A percentile compares a stretch with the other conserved stretches of the same genome.
Evolutionary conservation across 148 eudicot genomes (phyloP).

Genomic region (Fagopyrum esculentum): DNA sequence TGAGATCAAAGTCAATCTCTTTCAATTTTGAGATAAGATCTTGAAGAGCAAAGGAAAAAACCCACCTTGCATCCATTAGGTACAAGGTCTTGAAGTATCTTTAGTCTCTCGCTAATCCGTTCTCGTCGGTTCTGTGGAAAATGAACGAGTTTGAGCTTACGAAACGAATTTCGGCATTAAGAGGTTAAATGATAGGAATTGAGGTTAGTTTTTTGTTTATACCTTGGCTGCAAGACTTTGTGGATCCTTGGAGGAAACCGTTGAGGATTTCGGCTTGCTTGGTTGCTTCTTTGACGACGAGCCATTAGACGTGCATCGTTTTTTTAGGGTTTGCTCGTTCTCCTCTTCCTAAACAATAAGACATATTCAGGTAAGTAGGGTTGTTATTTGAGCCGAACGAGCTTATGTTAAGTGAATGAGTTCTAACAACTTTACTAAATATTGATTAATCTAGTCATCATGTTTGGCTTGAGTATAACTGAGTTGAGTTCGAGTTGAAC

Average conservation of each 20-base stretch:
- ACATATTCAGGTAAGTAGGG: too few relatives aligned
- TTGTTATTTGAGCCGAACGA: too few relatives aligned
- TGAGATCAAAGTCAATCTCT: neutral
- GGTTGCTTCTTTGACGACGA: conserved; percentile 33
- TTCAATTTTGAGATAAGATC: neutral
- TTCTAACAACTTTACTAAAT: too few relatives aligned
- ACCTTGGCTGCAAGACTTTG: conserved; percentile 99
- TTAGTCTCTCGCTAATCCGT: conserved; percentile 83
- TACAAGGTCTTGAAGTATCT: conserved; percentile 84
- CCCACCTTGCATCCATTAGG: conserved; percentile 92
- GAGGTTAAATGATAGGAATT: neutral
- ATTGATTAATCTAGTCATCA: too few relatives aligned
- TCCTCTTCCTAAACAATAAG: conserved; percentile 30
- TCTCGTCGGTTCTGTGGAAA: conserved; percentile 78
- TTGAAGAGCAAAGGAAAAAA: neutral
- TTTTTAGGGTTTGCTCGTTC: conserved; percentile 56
- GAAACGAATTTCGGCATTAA: neutral
- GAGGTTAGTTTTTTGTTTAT: neutral
- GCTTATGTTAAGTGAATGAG: too few relatives aligned
- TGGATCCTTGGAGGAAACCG: conserved; percentile 55
- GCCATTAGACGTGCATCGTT: conserved; percentile 46
- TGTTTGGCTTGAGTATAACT: too few relatives aligned
- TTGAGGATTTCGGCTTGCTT: conserved; percentile 40
- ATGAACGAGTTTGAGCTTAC: neutral
- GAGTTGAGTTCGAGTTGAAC: too few relatives aligned